Conservation (phyloP, 2,329 filamentous ascomycete species). For the Tympanopsis confertula region DNA sequence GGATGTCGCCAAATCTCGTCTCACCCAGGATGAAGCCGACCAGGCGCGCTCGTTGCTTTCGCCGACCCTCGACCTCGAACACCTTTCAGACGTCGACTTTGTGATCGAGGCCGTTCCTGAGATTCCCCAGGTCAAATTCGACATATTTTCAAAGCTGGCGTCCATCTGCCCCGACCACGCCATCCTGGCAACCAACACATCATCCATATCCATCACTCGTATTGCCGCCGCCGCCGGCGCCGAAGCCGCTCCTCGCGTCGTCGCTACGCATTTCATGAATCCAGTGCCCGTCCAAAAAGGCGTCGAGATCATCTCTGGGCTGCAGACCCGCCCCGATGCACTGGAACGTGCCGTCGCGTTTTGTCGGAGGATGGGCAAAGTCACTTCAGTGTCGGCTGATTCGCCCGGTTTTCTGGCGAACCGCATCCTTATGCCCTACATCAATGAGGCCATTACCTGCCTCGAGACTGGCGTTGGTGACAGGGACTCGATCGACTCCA, state of each 20-base stretch:
- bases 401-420: conserved; percentile 92
- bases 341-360: conserved; percentile 74
- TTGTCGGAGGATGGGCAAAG: conserved; percentile 85
- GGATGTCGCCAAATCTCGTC: conserved; percentile 76
- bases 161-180: conserved; percentile 72
- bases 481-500: conserved; percentile 84
- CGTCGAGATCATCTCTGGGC: conserved; percentile 89
- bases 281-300: conserved; percentile 93
- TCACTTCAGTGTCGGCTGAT: conserved; percentile 77
- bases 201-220: conserved; percentile 93
- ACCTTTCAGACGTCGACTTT: conserved; percentile 78
- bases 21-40: conserved; percentile 73
- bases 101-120: conserved; percentile 96
- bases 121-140: conserved; percentile 74
- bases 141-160: conserved; percentile 76
- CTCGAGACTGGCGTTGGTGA: conserved; percentile 83
- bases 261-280: conserved; percentile 99
- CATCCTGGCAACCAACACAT: conserved; percentile 93
- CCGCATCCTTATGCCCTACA: conserved; percentile 95
- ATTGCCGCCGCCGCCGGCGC: conserved; percentile 78
- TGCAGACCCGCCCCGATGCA: conserved; percentile 79
- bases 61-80: conserved; percentile 62
- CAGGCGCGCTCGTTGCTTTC: conserved; percentile 59
- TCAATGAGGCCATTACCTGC: conserved; percentile 95
- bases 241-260: conserved; percentile 72